phyloP scores from a whole-genome alignment of 306 rosid genomes.

The Inga leiocalycina region DNA sequence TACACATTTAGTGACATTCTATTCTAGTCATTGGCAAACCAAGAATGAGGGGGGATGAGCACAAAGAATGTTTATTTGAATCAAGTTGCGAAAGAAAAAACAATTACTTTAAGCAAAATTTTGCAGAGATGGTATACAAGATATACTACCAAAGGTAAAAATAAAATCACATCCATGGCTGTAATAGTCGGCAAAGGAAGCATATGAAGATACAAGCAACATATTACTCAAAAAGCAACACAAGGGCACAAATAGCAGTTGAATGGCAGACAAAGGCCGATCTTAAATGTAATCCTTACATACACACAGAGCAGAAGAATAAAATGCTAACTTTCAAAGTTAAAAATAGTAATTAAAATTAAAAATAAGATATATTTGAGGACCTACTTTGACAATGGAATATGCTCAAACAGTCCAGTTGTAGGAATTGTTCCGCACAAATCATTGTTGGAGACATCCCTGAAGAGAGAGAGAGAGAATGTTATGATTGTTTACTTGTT shows the following conservation, averaged over 20 bases:
- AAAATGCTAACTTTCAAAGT: background rate
- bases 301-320: background rate
- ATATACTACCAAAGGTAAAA: background rate
- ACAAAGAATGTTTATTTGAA: background rate
- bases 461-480: conserved; percentile 44
- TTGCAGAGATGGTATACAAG: background rate
- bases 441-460: conserved; percentile 90
- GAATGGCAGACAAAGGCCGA: background rate
- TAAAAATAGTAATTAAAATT: background rate
- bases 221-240: conserved; percentile 8
- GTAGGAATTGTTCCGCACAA: conserved; percentile 93
- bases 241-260: conserved; percentile 9
- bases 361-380: conserved; percentile 16
- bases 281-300: background rate
- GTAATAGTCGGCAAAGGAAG: background rate
- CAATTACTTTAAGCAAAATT: background rate
- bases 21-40: background rate
- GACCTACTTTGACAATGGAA: conserved; percentile 80
- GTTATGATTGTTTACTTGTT: conserved; percentile 20
- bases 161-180: background rate
- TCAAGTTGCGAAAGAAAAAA: background rate
- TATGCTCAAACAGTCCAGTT: conserved; percentile 89
- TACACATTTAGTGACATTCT: background rate
- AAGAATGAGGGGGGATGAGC: background rate
- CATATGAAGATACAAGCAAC: conserved; percentile 5